Evolutionary conservation across 1,284 basidiomycete genomes (phyloP).

Genomic region (Rhodotorula glutinis): DNA sequence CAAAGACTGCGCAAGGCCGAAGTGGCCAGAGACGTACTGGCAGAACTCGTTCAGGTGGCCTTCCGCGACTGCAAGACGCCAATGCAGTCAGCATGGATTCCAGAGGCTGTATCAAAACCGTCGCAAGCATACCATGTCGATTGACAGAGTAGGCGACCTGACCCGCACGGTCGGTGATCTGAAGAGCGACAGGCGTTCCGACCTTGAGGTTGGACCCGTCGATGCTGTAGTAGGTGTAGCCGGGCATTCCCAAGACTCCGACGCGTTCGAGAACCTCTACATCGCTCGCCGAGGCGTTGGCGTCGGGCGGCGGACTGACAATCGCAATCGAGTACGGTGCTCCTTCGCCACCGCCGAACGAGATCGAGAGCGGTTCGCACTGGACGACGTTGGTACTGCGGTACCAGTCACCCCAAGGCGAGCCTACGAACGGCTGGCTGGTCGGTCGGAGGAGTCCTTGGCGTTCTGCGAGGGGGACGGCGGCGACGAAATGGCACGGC

Average conservation of each 20-base stretch:
- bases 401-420: slow-evolving; percentile 17
- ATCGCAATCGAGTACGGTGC: slow-evolving; percentile 16
- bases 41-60: slow-evolving; percentile 29
- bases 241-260: slow-evolving; percentile 23
- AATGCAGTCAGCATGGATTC: too few species aligned
- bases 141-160: slow-evolving; percentile 12
- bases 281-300: slow-evolving; percentile 8
- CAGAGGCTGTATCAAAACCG: background rate
- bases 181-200: slow-evolving; percentile 17
- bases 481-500: background rate
- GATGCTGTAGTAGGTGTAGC: slow-evolving; percentile 10
- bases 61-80: background rate
- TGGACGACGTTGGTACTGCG: slow-evolving; percentile 2
- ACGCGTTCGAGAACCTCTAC: slow-evolving; percentile 13
- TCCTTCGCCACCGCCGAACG: slow-evolving; percentile 21
- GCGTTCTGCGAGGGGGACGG: background rate
- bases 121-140: slow-evolving; percentile 7
- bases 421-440: slow-evolving; percentile 11
- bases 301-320: slow-evolving; percentile 5
- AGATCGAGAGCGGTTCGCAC: slow-evolving; percentile 21
- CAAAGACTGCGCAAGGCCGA: too few species aligned
- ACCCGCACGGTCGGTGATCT: slow-evolving; percentile 14
- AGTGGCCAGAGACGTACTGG: slow-evolving; percentile 10
- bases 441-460: background rate
- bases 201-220: background rate